Evolutionary conservation across 2,329 filamentous ascomycete genomes (phyloP).

Genomic region (Achaetomium macrosporum): DNA sequence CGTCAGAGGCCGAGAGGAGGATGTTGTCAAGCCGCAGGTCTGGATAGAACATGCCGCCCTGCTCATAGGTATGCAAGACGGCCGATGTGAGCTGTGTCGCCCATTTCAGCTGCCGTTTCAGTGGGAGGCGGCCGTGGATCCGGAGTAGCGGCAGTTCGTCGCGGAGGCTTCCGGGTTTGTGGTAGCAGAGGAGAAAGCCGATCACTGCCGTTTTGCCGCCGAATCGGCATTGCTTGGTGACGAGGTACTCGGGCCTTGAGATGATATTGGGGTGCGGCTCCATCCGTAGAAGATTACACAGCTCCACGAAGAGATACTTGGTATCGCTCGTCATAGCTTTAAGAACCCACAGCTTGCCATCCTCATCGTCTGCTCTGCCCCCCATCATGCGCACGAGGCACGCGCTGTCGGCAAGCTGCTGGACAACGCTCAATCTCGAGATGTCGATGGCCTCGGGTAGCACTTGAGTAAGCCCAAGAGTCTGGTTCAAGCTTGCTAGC

Average conservation of each 20-base stretch:
- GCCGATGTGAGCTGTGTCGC: slow-evolving; percentile 47
- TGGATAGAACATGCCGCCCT: slow-evolving; percentile 47
- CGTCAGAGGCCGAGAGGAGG: slow-evolving; percentile 42
- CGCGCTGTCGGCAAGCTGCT: slow-evolving; percentile 54
- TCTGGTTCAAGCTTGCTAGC: slow-evolving; percentile 33
- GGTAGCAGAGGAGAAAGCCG: slow-evolving; percentile 52
- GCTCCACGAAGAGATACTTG: slow-evolving; percentile 58
- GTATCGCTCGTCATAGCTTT: slow-evolving; percentile 53
- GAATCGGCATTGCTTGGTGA: slow-evolving; percentile 51
- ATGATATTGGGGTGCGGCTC: slow-evolving; percentile 49
- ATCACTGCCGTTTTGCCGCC: slow-evolving; percentile 50
- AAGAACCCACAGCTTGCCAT: slow-evolving; percentile 43
- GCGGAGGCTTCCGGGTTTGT: slow-evolving; percentile 49
- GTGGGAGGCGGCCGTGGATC: slow-evolving; percentile 38
- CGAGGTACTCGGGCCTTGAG: slow-evolving; percentile 44
- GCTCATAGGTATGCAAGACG: slow-evolving; percentile 43
- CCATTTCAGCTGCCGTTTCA: slow-evolving; percentile 47
- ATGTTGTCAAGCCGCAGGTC: slow-evolving; percentile 57
- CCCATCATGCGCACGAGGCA: slow-evolving; percentile 43
- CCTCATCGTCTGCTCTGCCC: slow-evolving; percentile 13
- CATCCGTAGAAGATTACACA: slow-evolving; percentile 49
- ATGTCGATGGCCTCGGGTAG: slow-evolving; percentile 47
- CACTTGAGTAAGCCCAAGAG: slow-evolving; percentile 37
- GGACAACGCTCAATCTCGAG: slow-evolving; percentile 42
- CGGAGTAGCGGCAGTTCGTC: slow-evolving; percentile 49